phyloP scores from a whole-genome alignment of 1,284 basidiomycete genomes.

The Boletellus sp. region DNA sequence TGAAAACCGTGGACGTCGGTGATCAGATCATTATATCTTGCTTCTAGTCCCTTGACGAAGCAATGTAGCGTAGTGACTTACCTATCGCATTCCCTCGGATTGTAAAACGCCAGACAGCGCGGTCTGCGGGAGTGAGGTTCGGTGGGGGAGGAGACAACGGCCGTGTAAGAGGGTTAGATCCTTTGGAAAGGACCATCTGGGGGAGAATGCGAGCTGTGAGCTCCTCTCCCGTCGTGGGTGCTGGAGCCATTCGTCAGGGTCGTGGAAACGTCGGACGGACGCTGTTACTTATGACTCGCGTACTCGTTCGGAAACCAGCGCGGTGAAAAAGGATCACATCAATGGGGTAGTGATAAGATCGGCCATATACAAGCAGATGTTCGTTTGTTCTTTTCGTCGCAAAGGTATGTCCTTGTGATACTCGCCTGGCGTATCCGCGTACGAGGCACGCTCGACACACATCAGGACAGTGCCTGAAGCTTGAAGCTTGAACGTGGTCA shows the following conservation, averaged over 20 bases:
- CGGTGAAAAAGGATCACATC: not conserved
- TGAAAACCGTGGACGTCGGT: not conserved
- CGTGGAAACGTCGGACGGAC: no score
- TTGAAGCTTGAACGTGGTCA: no score
- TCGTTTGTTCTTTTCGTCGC: no score
- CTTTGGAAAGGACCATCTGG: constrained; percentile 34
- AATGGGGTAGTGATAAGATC: not conserved
- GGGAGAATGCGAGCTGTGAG: constrained; percentile 24
- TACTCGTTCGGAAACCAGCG: not conserved
- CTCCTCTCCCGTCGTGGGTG: constrained; percentile 17
- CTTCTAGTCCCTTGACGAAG: not conserved
- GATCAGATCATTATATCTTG: not conserved
- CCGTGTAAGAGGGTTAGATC: constrained; percentile 36
- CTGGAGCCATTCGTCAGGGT: constrained; percentile 3
- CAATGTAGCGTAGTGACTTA: constrained; percentile 15
- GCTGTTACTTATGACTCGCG: no score
- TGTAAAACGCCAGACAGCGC: constrained; percentile 34
- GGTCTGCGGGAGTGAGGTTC: constrained; percentile 24
- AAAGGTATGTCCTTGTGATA: no score
- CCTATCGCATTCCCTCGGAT: constrained; percentile 41
- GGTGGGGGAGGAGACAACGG: constrained; percentile 22
- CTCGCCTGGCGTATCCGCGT: no score
- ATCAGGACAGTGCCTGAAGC: no score
- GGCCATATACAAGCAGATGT: not conserved
- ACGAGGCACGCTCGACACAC: no score